These are phyloP conservation scores for Salvia miltiorrhiza DNA, from an alignment of 257 asterid species.

Conservation along the genomic window DNA sequence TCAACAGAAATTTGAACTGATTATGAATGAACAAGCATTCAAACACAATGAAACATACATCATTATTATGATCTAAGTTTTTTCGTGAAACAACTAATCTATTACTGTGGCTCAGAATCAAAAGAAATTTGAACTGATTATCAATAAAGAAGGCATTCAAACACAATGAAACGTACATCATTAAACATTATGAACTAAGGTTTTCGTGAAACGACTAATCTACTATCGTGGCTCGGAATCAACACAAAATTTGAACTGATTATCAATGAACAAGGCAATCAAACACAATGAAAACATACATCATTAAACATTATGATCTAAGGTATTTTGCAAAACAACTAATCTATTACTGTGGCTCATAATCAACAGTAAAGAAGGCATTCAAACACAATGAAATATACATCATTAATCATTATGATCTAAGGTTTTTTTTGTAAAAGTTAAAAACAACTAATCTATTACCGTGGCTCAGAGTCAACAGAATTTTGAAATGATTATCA, in stretches of 20 bases:
- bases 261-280: too few relatives aligned
- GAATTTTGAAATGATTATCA: background rate
- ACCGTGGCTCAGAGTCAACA: background rate
- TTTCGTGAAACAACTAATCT: too few relatives aligned
- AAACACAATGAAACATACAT: constrained; percentile 22
- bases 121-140: background rate
- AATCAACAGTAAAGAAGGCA: background rate
- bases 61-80: background rate
- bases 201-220: too few relatives aligned
- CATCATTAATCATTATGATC: background rate
- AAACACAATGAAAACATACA: too few relatives aligned
- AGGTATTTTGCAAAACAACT: too few relatives aligned
- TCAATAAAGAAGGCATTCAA: background rate
- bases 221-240: background rate
- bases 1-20: background rate
- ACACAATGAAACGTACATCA: constrained; percentile 20
- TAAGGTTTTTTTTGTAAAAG: too few relatives aligned
- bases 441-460: too few relatives aligned
- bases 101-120: background rate
- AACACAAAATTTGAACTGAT: background rate
- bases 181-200: background rate
- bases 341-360: background rate
- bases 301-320: background rate
- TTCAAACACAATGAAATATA: constrained; percentile 24
- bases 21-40: background rate